These are phyloP conservation scores for Heterobasidion occidentale DNA, from an alignment of 1,284 basidiomycete genomes.

Conservation along the genomic window DNA sequence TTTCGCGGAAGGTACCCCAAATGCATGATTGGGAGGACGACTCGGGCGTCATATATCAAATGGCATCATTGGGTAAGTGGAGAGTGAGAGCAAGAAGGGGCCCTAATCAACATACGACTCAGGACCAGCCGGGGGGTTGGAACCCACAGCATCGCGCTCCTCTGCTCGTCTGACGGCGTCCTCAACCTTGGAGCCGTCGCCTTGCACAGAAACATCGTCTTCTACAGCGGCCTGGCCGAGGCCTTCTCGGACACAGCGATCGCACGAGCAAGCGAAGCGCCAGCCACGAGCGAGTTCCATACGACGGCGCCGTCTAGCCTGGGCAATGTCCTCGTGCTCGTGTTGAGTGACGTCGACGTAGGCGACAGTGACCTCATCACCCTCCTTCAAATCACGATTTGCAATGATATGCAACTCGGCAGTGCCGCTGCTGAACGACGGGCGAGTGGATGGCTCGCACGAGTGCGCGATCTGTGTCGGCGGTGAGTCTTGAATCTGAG, in stretches of 20 bases:
- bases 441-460: slow-evolving; percentile 56
- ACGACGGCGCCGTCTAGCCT: slow-evolving; percentile 56
- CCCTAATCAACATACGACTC: background rate
- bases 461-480: slow-evolving; percentile 53
- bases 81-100: too few relatives aligned
- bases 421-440: slow-evolving; percentile 54
- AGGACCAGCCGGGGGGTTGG: background rate
- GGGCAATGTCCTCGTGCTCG: slow-evolving; percentile 39
- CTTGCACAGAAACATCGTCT: slow-evolving; percentile 26
- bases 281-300: slow-evolving; percentile 72
- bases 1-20: too few relatives aligned
- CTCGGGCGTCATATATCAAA: too few relatives aligned
- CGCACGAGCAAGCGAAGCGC: slow-evolving; percentile 68
- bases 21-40: too few relatives aligned
- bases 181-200: slow-evolving; percentile 55
- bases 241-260: slow-evolving; percentile 51
- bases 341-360: slow-evolving; percentile 60
- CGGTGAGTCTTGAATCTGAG: background rate
- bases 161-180: slow-evolving; percentile 33
- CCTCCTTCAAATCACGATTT: slow-evolving; percentile 52
- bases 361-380: slow-evolving; percentile 67
- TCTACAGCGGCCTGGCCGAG: slow-evolving; percentile 7
- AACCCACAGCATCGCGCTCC: background rate
- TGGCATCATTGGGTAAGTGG: too few relatives aligned
- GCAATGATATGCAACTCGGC: slow-evolving; percentile 63